Evolutionary conservation across 1,139 yeast species (phyloP), one percentile per base, ranked within the genome.

Genomic region (Kodamaea plutei): DNA sequence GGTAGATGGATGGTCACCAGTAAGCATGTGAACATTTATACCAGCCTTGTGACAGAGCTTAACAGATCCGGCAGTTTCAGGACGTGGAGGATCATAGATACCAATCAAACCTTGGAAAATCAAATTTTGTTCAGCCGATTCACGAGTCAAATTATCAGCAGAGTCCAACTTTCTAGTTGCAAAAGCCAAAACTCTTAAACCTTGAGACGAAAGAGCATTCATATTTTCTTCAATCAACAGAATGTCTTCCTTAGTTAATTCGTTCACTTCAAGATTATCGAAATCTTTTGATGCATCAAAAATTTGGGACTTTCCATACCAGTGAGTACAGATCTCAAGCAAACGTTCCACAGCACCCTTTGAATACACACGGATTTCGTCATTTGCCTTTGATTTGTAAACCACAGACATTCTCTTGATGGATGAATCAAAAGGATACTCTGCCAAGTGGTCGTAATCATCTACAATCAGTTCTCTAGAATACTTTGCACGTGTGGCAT

Each of bases 291-390:
- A 25, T 3, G 36, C 29, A 15, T 33, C 36, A n/a, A 29, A 34
- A 11, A 50, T 47, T 8, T 44, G 43, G 15, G 49, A 37, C 16
- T 47, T 45, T 13, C 66, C 56, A 16, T 59, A 51, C 51, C 65
- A 58, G 28, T 45, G 41, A 11, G 52, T 47, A 29, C 73, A 69
- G 35, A 70, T 54, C 5, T 52, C 51, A 29, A 73, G 47, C 16
- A 73, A 47, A 18, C 69, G 51, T 44, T 73, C 79, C 5, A 75
- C 76, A 0, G 79, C 79, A 37, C 79, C 79, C 43, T 73, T 73
- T 18, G 73, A 63, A 37, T 64, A 58, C 18, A 71, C 54, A 18
- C 44, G 27, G 15, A 42, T 28, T 14, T 35, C 36, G 3, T 34
- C 54, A 9, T 39, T 30, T 1, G 35, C 36, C 2, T 36, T 42